These are phyloP conservation scores for Acorus gramineus DNA, from an alignment of 106 monocot genomes.

Conservation along the genomic window DNA sequence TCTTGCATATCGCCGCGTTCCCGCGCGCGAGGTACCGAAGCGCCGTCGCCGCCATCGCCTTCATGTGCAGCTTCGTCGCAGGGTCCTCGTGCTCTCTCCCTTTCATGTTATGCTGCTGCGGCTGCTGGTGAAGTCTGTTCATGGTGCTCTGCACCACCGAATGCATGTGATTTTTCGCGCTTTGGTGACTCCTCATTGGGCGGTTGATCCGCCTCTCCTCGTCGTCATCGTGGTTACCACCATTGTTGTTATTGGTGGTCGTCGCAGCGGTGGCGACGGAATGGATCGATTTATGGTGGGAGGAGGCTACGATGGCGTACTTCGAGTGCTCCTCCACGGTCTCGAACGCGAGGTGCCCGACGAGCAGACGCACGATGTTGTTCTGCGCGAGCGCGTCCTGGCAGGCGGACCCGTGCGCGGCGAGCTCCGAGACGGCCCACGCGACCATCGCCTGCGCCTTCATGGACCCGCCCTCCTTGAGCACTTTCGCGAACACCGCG, in stretches of 20 bases:
- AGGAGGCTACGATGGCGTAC: neutral
- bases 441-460: constrained; percentile 17
- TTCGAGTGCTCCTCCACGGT: constrained; percentile 10
- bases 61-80: constrained; percentile 52
- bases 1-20: constrained; percentile 67
- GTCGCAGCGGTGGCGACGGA: neutral
- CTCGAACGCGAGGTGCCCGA: constrained; percentile 9
- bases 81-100: constrained; percentile 63
- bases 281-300: neutral
- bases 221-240: neutral
- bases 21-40: constrained; percentile 55
- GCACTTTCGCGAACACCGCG: constrained; percentile 16
- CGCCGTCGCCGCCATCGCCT: constrained; percentile 63
- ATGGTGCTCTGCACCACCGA: constrained; percentile 38
- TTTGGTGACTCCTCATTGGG: constrained; percentile 5
- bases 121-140: neutral
- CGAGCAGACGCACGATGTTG: neutral
- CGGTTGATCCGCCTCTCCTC: constrained; percentile 10
- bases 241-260: neutral
- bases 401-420: constrained; percentile 3
- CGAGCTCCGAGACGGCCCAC: constrained; percentile 11
- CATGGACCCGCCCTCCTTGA: constrained; percentile 20
- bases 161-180: constrained; percentile 37
- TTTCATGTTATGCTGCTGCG: constrained; percentile 27
- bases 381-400: constrained; percentile 17